A percentile compares a stretch with the other conserved stretches of the same genome.
Evolutionary conservation across 257 asterid species (phyloP).

Genomic region (Jaltomata sinuosa): DNA sequence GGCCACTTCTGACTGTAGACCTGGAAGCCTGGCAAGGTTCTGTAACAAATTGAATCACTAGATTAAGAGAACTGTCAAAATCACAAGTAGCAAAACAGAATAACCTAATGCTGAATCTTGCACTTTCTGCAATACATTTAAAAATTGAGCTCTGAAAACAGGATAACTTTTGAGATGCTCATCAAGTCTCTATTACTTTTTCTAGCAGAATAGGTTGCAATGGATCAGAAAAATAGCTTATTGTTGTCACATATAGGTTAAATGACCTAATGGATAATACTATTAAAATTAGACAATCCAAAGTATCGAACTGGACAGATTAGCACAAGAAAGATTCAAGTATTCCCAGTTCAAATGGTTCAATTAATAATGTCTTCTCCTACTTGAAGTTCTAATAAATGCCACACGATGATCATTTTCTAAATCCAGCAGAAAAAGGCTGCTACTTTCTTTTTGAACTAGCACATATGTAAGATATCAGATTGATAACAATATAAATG

Average conservation of each 20-base stretch:
- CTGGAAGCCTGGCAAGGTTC: slow-evolving; percentile 44
- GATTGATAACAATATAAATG: neutral
- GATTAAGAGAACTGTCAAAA: neutral
- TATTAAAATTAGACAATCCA: neutral
- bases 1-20: slow-evolving; percentile 33
- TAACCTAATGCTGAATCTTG: neutral
- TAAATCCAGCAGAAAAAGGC: neutral
- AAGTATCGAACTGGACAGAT: neutral
- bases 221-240: neutral
- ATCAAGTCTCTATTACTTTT: neutral
- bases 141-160: neutral
- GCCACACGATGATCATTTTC: neutral
- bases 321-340: neutral
- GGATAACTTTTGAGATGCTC: neutral
- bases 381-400: neutral
- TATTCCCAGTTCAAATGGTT: neutral
- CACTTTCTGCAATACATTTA: neutral
- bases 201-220: neutral
- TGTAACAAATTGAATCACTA: slow-evolving; percentile 13
- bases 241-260: neutral
- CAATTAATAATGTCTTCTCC: neutral
- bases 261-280: neutral
- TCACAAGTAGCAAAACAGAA: neutral
- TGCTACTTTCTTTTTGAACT: neutral
- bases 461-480: neutral